Percentiles rank a stretch among this genome's conserved stretches.
These are phyloP conservation scores for Colletotrichum somersetense DNA, from an alignment of 2,329 filamentous ascomycete species.

Conservation along the genomic window DNA sequence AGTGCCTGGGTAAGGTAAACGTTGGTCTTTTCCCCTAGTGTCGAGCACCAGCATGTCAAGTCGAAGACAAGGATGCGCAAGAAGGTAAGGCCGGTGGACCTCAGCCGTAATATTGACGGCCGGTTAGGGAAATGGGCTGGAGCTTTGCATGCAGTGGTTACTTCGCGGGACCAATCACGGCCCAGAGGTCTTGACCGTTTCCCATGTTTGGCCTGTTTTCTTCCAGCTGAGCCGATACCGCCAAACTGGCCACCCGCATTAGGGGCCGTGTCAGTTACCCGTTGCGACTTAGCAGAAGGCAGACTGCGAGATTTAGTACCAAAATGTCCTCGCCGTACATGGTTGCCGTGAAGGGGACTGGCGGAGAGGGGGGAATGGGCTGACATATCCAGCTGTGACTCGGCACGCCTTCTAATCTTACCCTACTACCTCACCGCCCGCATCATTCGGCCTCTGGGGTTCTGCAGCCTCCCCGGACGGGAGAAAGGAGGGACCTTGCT, in stretches of 20 bases:
- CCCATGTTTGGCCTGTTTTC: constrained; percentile 15
- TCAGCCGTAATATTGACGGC: constrained; percentile 39
- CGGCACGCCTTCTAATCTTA: constrained; percentile 26
- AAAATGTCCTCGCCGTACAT: background rate
- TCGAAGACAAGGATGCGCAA: constrained; percentile 32
- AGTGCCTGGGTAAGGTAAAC: background rate
- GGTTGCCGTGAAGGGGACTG: constrained; percentile 38
- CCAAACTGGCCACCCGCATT: constrained; percentile 36
- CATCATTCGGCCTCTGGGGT: constrained; percentile 8
- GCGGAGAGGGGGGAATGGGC: constrained; percentile 19
- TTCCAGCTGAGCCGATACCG: constrained; percentile 36
- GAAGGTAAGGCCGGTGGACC: constrained; percentile 40
- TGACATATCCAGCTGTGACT: constrained; percentile 36
- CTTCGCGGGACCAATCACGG: constrained; percentile 34
- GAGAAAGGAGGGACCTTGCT: constrained; percentile 8
- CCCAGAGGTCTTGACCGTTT: constrained; percentile 1
- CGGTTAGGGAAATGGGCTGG: constrained; percentile 40
- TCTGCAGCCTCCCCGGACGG: constrained; percentile 13
- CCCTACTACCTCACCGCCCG: constrained; percentile 1
- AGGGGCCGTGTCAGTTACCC: constrained; percentile 25
- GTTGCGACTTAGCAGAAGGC: constrained; percentile 40
- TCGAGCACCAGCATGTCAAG: background rate
- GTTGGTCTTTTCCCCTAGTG: background rate
- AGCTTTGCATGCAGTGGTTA: constrained; percentile 37
- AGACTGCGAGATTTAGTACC: constrained; percentile 26